Evolutionary conservation across 345 rosid species (phyloP).

Genomic region (Gossypium bickii): DNA sequence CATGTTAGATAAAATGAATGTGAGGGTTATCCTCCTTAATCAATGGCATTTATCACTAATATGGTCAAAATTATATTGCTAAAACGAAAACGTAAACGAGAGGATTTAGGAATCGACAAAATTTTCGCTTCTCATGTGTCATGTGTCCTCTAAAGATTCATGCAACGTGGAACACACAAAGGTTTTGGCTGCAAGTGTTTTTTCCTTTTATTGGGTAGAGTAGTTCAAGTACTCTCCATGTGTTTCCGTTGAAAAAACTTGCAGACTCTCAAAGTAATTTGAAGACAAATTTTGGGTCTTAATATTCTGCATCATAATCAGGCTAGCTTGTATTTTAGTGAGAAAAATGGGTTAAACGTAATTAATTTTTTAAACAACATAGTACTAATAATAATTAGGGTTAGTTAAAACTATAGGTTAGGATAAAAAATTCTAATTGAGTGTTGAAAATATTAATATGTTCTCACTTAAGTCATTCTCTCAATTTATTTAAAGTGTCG

Average conservation of each 20-base stretch:
- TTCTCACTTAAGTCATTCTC: too few relatives aligned
- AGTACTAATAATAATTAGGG: too few relatives aligned
- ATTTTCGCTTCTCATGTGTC: background rate
- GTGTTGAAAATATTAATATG: too few relatives aligned
- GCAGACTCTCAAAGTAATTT: background rate
- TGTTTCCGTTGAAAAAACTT: background rate
- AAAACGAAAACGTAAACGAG: too few relatives aligned
- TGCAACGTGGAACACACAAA: background rate
- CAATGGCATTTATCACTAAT: background rate
- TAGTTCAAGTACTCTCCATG: slow-evolving; percentile 4
- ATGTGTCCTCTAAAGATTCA: background rate
- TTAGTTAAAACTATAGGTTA: too few relatives aligned
- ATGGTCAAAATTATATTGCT: background rate
- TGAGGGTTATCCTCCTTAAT: background rate
- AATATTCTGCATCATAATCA: background rate
- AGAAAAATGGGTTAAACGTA: background rate
- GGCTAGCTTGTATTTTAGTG: background rate
- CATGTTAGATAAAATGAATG: too few relatives aligned
- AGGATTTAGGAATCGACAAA: background rate
- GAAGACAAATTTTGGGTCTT: background rate
- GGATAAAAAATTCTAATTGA: too few relatives aligned
- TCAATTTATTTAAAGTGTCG: too few relatives aligned
- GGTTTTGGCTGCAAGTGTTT: background rate
- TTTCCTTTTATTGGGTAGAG: background rate
- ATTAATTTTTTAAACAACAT: too few relatives aligned